Percentiles rank a stretch among this genome's conserved stretches.
Conservation (phyloP, 768 basidiomycete genomes). For the Russula virescens region DNA sequence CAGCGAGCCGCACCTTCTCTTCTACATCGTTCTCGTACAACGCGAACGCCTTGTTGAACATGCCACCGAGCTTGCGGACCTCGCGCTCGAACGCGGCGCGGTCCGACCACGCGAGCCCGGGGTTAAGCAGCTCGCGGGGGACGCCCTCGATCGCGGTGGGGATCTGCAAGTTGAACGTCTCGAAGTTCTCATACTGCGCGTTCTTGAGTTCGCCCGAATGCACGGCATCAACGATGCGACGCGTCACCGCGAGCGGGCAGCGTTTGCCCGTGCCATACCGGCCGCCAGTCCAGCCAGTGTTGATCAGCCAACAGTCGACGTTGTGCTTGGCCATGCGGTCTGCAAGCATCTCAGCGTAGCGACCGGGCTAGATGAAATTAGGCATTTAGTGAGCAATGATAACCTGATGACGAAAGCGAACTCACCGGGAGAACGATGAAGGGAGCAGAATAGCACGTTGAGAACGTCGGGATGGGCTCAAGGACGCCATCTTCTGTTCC, state of each 20-base stretch:
- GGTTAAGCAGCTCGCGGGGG: conserved; percentile 87
- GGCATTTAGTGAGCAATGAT: not conserved
- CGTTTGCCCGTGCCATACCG: conserved; percentile 91
- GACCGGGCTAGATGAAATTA: conserved; percentile 54
- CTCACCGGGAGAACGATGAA: conserved; percentile 94
- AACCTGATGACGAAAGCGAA: conserved; percentile 6
- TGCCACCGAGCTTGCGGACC: conserved; percentile 78
- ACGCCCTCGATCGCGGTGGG: conserved; percentile 82
- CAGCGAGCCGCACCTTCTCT: conserved; percentile 74
- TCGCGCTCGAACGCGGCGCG: conserved; percentile 88
- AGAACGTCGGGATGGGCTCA: conserved; percentile 98
- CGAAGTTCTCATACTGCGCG: conserved; percentile 82
- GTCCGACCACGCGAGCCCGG: conserved; percentile 78
- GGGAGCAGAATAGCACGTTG: conserved; percentile 98
- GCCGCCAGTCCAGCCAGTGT: conserved; percentile 96
- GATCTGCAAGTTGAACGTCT: conserved; percentile 76
- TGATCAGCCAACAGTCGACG: conserved; percentile 96
- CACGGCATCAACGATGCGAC: conserved; percentile 94
- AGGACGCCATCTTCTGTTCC: conserved; percentile 97
- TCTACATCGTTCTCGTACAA: conserved; percentile 86
- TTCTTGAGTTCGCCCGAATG: conserved; percentile 88
- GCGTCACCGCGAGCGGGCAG: conserved; percentile 94
- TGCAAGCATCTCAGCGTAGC: conserved; percentile 96
- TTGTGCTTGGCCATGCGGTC: conserved; percentile 86
- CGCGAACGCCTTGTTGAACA: conserved; percentile 94